Evolutionary conservation across 352 stramenopile genomes (phyloP).

Genomic region (Phytophthora kernoviae): DNA sequence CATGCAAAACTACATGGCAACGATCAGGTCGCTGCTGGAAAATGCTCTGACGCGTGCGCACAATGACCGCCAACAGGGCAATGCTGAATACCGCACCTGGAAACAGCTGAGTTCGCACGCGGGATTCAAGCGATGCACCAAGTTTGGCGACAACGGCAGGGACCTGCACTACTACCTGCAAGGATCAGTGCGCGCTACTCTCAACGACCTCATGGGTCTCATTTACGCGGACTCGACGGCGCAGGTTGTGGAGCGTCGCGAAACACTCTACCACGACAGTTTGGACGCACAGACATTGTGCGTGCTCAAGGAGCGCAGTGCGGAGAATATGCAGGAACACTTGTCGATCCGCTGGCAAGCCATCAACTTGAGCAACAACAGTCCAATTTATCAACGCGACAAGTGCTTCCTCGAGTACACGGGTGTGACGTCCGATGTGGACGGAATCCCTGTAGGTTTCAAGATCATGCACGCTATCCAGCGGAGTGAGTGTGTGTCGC

Average conservation of each 20-base stretch:
- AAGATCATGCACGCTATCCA: slow-evolving; percentile 66
- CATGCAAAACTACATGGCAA: slow-evolving; percentile 45
- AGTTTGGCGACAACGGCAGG: slow-evolving; percentile 40
- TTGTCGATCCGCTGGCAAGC: slow-evolving; percentile 77
- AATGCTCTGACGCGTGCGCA: slow-evolving; percentile 44
- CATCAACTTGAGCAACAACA: slow-evolving; percentile 56
- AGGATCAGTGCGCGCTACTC: slow-evolving; percentile 50
- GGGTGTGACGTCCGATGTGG: slow-evolving; percentile 58
- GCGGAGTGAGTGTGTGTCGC: slow-evolving; percentile 55
- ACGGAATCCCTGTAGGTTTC: slow-evolving; percentile 63
- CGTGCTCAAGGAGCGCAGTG: slow-evolving; percentile 52
- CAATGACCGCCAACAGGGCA: slow-evolving; percentile 46
- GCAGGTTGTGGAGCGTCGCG: slow-evolving; percentile 48
- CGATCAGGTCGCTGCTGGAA: slow-evolving; percentile 48
- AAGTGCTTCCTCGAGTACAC: slow-evolving; percentile 80
- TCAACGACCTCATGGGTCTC: slow-evolving; percentile 67
- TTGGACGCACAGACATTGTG: slow-evolving; percentile 66
- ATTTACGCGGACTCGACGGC: slow-evolving; percentile 58
- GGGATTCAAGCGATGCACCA: slow-evolving; percentile 67
- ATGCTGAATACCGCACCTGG: slow-evolving; percentile 51
- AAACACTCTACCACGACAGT: slow-evolving; percentile 59
- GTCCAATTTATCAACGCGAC: slow-evolving; percentile 57
- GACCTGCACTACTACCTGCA: slow-evolving; percentile 63
- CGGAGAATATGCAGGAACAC: slow-evolving; percentile 59
- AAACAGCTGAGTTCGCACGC: slow-evolving; percentile 54